Base-by-base conservation (phyloP, 75 land plant genomes). In the Cryptomeria japonica region DNA sequence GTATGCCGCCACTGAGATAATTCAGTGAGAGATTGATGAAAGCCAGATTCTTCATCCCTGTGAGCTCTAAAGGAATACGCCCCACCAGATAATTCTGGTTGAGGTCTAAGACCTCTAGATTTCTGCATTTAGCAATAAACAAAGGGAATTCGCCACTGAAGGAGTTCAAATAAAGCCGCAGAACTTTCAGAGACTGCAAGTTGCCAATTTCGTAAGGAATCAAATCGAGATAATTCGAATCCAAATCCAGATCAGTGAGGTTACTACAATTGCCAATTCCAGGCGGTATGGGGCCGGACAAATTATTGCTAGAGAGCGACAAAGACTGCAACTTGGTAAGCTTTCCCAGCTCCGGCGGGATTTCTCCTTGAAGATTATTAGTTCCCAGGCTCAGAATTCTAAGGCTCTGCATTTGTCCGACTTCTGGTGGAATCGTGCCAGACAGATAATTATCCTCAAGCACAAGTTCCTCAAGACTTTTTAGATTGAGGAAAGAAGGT, bases 361-460 rank as follows among this genome's bases (percentile, higher is more conserved):
- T 92, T 19, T 92, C 88, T 25, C 98, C 96, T 7, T 86, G 80
- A 19, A 96, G 87, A 51, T 86, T 61, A 88, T 94, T 95, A 8
- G 89, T 51, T 53, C 88, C 89, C 56, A 96, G 86, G 28, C 89
- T 41, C 41, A 96, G 56, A 18, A 76, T 64, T 56, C 87, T 38
- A 41, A 96, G 91, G 8, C 58, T 76, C 28, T 25, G 39, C 34
- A 95, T 91, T 55, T 76, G 76, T 2, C 95, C 95, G 0, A 97
- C 42, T 15, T 83, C 82, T 5, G 78, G 70, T 2, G 99, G 99
- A 46, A 97, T 92, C 5, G 91, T 88, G 42, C 97, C 96, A n/a
- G 91, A 73, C 38, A 97, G 91, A 12, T 91, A 87, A 87, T 98
- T 98, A 89, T 92, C 91, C 61, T 92, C 94, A 7, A 97, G 85